Evolutionary conservation across 257 asterid species (phyloP).

Genomic region (Ilex aquifolium): DNA sequence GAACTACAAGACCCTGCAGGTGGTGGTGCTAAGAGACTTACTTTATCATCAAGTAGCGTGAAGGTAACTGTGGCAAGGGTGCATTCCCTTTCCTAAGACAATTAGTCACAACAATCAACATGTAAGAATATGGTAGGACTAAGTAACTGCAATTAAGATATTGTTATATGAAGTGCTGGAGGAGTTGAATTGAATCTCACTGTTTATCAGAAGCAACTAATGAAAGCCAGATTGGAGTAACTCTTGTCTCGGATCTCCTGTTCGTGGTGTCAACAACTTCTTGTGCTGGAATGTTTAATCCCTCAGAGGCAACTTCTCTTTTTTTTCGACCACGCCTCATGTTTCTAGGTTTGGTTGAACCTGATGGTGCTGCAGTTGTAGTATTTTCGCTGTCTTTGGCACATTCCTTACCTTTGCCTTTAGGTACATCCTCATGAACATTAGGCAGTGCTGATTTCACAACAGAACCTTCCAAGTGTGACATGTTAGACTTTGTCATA

Average conservation of each 20-base stretch:
- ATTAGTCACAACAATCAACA: neutral
- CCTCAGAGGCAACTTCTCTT: slow-evolving; percentile 6
- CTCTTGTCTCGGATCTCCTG: neutral
- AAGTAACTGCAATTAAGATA: neutral
- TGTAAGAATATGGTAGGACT: neutral
- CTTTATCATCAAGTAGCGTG: slow-evolving; percentile 15
- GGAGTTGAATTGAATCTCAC: slow-evolving; percentile 10
- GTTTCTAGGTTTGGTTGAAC: neutral
- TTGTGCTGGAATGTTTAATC: slow-evolving; percentile 10
- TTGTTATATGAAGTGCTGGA: neutral
- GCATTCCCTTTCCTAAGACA: slow-evolving; percentile 5
- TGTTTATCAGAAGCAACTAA: slow-evolving; percentile 19
- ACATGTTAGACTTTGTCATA: neutral
- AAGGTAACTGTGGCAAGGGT: slow-evolving; percentile 15
- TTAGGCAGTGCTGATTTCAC: neutral
- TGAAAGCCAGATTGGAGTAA: slow-evolving; percentile 16
- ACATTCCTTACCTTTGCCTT: neutral
- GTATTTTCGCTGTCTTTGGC: neutral
- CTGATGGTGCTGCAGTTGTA: neutral
- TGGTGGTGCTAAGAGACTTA: slow-evolving; percentile 9
- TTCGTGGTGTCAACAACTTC: slow-evolving; percentile 1
- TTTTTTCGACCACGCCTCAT: neutral
- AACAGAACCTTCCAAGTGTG: neutral
- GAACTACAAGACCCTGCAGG: too few species aligned
- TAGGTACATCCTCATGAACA: neutral